phyloP scores from a whole-genome alignment of 257 asterid species.

The Fraxinus quadrangulata region DNA sequence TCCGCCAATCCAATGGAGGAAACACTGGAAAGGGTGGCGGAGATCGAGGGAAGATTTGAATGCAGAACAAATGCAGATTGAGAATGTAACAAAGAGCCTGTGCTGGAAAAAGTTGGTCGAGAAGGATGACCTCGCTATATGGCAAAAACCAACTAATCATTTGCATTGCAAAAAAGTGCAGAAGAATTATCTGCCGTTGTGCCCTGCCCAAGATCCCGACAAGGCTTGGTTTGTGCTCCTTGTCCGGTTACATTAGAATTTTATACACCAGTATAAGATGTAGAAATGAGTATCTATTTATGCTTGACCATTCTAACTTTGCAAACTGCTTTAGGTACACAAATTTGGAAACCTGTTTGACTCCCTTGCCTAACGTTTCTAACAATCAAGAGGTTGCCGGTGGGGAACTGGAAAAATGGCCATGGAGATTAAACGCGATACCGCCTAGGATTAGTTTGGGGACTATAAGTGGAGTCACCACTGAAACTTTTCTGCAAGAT shows the following conservation, averaged over 20 bases:
- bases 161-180: constrained; percentile 36
- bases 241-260: background rate
- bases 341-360: constrained; percentile 62
- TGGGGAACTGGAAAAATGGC: constrained; percentile 71
- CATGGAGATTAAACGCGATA: constrained; percentile 48
- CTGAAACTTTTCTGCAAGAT: constrained; percentile 44
- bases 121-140: constrained; percentile 71
- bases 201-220: constrained; percentile 59
- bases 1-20: constrained; percentile 86
- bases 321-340: constrained; percentile 55
- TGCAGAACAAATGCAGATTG: constrained; percentile 71
- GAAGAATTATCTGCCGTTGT: constrained; percentile 42
- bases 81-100: constrained; percentile 58
- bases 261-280: background rate
- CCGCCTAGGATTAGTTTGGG: constrained; percentile 77
- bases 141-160: constrained; percentile 84
- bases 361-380: constrained; percentile 66
- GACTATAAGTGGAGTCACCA: constrained; percentile 43
- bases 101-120: constrained; percentile 86
- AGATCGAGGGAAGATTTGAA: constrained; percentile 66
- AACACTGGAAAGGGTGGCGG: constrained; percentile 81
- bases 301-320: background rate
- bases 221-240: constrained; percentile 57
- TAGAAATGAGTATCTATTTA: background rate
- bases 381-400: constrained; percentile 55